These are phyloP conservation scores for Melastoma malabathricum DNA, from an alignment of 345 rosid genomes.

Conservation along the genomic window DNA sequence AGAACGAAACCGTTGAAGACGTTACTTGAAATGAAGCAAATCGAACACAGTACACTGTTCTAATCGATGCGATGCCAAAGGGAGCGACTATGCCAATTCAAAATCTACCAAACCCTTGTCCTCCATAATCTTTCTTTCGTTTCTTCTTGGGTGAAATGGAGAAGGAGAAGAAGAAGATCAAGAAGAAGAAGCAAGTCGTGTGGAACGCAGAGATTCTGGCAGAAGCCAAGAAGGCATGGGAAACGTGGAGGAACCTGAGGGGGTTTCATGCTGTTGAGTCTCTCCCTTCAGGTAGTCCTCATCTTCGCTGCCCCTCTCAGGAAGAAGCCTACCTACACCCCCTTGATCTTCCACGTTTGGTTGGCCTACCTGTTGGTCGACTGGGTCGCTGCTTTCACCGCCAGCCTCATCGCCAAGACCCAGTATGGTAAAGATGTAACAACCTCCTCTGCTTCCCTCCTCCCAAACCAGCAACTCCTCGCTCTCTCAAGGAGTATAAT, in stretches of 20 bases:
- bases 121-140: too few species aligned
- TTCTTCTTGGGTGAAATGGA: too few species aligned
- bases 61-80: too few species aligned
- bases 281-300: constrained; percentile 34
- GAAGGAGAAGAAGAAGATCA: too few species aligned
- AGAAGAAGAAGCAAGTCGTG: background rate
- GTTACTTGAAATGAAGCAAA: too few species aligned
- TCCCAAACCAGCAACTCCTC: too few species aligned
- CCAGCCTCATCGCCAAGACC: constrained; percentile 41
- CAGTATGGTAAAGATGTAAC: constrained; percentile 12
- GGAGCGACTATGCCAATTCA: too few species aligned
- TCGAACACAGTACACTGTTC: too few species aligned
- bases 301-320: constrained; percentile 32
- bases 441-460: too few species aligned
- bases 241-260: constrained; percentile 42
- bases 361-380: constrained; percentile 45
- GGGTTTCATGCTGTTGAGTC: constrained; percentile 36
- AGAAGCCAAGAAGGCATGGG: constrained; percentile 21
- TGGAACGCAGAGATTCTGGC: constrained; percentile 16
- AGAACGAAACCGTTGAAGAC: too few species aligned
- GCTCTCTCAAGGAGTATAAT: constrained; percentile 7
- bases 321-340: constrained; percentile 22
- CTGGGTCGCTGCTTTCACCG: constrained; percentile 36
- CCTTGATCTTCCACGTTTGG: constrained; percentile 30
- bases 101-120: too few species aligned